These are phyloP conservation scores for Rosa hybrid DNA, from an alignment of 331 rosid genomes.

Conservation along the genomic window DNA sequence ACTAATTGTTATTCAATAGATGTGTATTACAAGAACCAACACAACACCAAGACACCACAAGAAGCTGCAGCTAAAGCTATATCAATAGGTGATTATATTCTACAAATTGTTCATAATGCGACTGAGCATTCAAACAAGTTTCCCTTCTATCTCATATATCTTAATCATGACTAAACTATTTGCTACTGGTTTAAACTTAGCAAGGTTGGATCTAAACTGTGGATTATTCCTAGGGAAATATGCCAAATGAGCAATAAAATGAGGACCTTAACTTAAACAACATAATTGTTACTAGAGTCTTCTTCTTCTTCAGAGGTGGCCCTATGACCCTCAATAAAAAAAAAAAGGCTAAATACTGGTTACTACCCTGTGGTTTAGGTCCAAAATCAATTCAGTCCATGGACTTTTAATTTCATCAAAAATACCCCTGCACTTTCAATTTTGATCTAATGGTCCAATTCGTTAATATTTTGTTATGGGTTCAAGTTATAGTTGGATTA, in stretches of 20 bases:
- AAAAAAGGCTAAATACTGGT: too few relatives aligned
- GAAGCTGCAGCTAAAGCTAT: conserved; percentile 89
- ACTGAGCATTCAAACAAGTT: not conserved
- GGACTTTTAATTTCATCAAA: too few relatives aligned
- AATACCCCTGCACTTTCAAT: too few relatives aligned
- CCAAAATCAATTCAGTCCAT: too few relatives aligned
- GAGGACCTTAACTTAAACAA: conserved; percentile 73
- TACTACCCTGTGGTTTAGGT: too few relatives aligned
- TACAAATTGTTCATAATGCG: not conserved
- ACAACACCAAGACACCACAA: conserved; percentile 95
- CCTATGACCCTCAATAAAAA: too few relatives aligned
- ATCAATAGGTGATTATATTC: conserved; percentile 56
- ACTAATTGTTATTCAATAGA: conserved; percentile 91
- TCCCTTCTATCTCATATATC: not conserved
- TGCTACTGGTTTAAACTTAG: conserved; percentile 16
- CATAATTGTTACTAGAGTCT: not conserved
- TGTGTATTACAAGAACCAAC: conserved; percentile 71
- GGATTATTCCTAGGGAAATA: conserved; percentile 67
- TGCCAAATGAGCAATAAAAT: conserved; percentile 78
- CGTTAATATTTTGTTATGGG: too few relatives aligned
- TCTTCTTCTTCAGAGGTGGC: too few relatives aligned
- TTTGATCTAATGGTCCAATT: too few relatives aligned
- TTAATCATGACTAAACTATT: not conserved
- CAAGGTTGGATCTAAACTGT: conserved; percentile 93
- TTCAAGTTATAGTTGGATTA: too few relatives aligned